phyloP scores from a whole-genome alignment of 2,329 filamentous ascomycete genomes.

The Pseudogymnoascus destructans region DNA sequence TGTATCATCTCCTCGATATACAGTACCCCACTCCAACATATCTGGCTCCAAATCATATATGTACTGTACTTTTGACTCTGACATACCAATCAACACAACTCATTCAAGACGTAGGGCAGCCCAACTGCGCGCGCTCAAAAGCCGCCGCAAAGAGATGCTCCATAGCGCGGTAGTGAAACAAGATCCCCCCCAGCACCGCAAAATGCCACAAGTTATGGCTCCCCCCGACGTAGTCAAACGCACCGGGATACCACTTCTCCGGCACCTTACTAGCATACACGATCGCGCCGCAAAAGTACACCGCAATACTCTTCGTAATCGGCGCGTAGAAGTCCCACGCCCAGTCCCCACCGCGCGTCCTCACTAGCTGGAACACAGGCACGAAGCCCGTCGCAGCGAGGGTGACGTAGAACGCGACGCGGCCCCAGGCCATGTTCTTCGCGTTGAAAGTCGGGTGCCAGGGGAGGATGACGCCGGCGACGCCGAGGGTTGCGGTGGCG shows the following conservation, averaged over 20 bases:
- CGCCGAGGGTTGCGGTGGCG: slow-evolving; percentile 65
- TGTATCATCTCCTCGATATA: neutral
- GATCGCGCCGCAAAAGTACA: slow-evolving; percentile 73
- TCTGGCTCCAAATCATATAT: slow-evolving; percentile 4
- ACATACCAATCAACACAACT: neutral
- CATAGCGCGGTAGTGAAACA: slow-evolving; percentile 97
- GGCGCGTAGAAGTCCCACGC: slow-evolving; percentile 83
- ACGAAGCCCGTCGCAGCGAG: slow-evolving; percentile 81
- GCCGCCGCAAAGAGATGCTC: slow-evolving; percentile 79
- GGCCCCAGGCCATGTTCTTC: slow-evolving; percentile 79
- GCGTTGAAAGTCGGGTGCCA: slow-evolving; percentile 96
- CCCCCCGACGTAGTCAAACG: slow-evolving; percentile 89
- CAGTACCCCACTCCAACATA: neutral
- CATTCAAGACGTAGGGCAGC: slow-evolving; percentile 14
- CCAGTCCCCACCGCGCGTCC: slow-evolving; percentile 65
- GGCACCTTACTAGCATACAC: slow-evolving; percentile 88
- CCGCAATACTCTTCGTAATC: slow-evolving; percentile 69
- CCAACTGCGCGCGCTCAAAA: slow-evolving; percentile 46
- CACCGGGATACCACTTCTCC: slow-evolving; percentile 82
- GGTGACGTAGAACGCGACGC: slow-evolving; percentile 82
- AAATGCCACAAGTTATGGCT: slow-evolving; percentile 98
- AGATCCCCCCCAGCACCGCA: slow-evolving; percentile 82
- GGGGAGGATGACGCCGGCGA: slow-evolving; percentile 79
- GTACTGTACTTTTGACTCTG: slow-evolving; percentile 4
- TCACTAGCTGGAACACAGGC: slow-evolving; percentile 70